These are phyloP conservation scores for Cymbopogon flexuosus DNA, from an alignment of 202 grass and related monocot species.

Conservation along the genomic window DNA sequence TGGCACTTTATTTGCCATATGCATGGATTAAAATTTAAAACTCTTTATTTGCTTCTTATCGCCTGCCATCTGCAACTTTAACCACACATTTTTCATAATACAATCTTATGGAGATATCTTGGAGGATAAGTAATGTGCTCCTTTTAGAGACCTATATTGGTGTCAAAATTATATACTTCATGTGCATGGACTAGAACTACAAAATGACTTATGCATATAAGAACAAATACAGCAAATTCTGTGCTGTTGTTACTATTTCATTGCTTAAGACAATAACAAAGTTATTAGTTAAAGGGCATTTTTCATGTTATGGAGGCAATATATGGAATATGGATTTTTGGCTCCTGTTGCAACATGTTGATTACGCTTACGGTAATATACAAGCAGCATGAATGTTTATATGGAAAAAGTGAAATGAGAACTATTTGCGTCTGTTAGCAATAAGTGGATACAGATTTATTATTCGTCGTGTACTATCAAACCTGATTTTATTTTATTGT, in stretches of 20 bases:
- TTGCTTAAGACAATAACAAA: not conserved
- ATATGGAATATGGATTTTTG: not conserved
- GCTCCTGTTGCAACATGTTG: not conserved
- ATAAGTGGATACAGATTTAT: conserved; percentile 15
- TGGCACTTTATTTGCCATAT: not conserved
- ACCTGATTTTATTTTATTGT: conserved; percentile 32
- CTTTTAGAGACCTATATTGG: conserved; percentile 5
- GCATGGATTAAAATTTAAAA: not conserved
- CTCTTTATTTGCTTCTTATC: not conserved
- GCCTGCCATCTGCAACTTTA: not conserved
- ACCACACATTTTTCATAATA: conserved; percentile 1
- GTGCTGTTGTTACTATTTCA: conserved; percentile 5
- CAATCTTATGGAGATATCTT: conserved; percentile 7
- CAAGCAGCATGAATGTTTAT: not conserved
- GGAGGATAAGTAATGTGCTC: not conserved
- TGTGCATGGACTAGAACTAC: not conserved
- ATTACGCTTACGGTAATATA: not conserved
- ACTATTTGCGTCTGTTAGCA: conserved; percentile 1
- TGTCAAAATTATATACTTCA: conserved; percentile 13
- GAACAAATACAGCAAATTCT: conserved; percentile 6
- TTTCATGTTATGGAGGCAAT: not conserved
- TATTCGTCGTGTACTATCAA: conserved; percentile 3
- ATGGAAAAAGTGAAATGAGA: conserved; percentile 5
- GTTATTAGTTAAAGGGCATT: not conserved
- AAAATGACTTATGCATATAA: not conserved